phyloP scores from a whole-genome alignment of 257 asterid genomes.

The Scutellaria baicalensis region DNA sequence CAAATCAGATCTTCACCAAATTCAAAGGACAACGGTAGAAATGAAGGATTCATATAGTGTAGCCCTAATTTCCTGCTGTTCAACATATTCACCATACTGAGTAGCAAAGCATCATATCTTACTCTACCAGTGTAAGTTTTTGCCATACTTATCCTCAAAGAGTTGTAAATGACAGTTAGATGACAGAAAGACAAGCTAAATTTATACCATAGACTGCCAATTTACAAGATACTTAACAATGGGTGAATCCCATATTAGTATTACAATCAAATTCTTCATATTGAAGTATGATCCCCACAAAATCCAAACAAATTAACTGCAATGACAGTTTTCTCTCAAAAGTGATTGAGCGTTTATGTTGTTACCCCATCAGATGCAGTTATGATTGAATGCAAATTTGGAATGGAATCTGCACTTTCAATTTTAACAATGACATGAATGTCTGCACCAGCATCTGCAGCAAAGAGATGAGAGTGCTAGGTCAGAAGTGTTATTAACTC shows the following conservation, averaged over 20 bases:
- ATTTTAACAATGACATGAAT: conserved; percentile 92
- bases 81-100: conserved; percentile 2
- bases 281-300: background rate
- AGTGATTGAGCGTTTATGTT: conserved; percentile 1
- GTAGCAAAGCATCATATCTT: background rate
- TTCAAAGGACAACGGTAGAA: background rate
- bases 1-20: background rate
- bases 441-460: conserved; percentile 66
- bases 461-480: background rate
- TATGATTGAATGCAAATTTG: conserved; percentile 78
- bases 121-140: background rate
- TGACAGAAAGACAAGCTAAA: conserved; percentile 4
- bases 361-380: conserved; percentile 98
- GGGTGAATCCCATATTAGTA: background rate
- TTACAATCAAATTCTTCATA: background rate
- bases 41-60: background rate
- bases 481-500: background rate
- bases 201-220: background rate
- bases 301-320: background rate
- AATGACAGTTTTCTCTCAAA: background rate
- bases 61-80: background rate
- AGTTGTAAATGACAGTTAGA: background rate
- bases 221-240: background rate
- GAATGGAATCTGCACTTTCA: conserved; percentile 97
- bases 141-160: background rate